phyloP scores from a whole-genome alignment of 108 stramenopile genomes.

The Skeletonema grethae region DNA sequence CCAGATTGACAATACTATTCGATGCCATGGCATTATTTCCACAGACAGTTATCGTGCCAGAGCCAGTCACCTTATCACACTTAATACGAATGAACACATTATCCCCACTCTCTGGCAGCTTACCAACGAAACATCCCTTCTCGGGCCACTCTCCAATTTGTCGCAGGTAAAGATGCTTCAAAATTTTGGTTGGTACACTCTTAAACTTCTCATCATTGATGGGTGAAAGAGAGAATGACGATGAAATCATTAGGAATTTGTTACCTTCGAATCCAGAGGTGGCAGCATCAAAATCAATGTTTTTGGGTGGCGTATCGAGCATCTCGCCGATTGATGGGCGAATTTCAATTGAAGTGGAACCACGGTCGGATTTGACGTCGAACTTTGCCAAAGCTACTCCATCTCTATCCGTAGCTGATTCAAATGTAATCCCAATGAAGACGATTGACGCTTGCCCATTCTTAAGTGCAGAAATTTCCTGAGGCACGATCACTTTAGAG shows the following conservation, averaged over 20 bases:
- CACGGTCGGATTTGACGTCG: conserved; percentile 69
- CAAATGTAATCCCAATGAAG: conserved; percentile 67
- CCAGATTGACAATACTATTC: conserved; percentile 59
- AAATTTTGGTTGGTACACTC: conserved; percentile 21
- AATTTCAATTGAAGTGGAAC: conserved; percentile 69
- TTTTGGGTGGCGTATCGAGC: conserved; percentile 21
- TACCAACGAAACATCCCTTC: conserved; percentile 39
- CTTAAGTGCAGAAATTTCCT: conserved; percentile 69
- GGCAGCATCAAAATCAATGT: conserved; percentile 59
- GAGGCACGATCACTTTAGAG: conserved; percentile 57
- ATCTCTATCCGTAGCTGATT: conserved; percentile 70
- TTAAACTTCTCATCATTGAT: conserved; percentile 22
- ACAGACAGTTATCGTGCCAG: conserved; percentile 65
- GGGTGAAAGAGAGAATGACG: conserved; percentile 29
- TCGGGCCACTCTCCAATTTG: conserved; percentile 51
- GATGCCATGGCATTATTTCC: conserved; percentile 76
- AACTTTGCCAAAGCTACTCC: conserved; percentile 67
- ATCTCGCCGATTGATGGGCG: conserved; percentile 79
- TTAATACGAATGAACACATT: conserved; percentile 59
- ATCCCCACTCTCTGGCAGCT: conserved; percentile 66
- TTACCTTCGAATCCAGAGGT: conserved; percentile 69
- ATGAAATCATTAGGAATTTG: conserved; percentile 45
- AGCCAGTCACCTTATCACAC: conserved; percentile 45
- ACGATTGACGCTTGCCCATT: conserved; percentile 45
- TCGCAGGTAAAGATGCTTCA: conserved; percentile 50